These are phyloP conservation scores for Pichia californica DNA, from an alignment of 805 yeast genomes.

Conservation along the genomic window DNA sequence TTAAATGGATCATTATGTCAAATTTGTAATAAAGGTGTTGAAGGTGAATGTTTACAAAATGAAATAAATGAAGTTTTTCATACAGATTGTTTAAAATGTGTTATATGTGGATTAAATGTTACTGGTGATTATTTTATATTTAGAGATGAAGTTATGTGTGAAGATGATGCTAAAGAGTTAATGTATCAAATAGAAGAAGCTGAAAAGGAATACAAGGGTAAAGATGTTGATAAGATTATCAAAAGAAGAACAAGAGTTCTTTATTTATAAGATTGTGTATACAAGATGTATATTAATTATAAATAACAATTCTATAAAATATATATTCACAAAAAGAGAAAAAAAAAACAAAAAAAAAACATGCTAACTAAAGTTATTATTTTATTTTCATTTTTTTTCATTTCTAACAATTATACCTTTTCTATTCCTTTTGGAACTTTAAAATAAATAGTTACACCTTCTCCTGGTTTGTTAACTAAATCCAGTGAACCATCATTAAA, in stretches of 20 bases:
- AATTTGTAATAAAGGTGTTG: slow-evolving; percentile 69
- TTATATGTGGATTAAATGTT: slow-evolving; percentile 47
- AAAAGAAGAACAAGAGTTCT: slow-evolving; percentile 30
- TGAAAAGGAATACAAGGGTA: slow-evolving; percentile 6
- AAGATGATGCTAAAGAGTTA: slow-evolving; percentile 29
- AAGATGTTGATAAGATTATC: slow-evolving; percentile 17
- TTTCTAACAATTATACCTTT: background rate
- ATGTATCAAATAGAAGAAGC: slow-evolving; percentile 11
- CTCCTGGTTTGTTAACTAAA: slow-evolving; percentile 17
- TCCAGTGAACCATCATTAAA: slow-evolving; percentile 23
- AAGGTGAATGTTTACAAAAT: slow-evolving; percentile 84
- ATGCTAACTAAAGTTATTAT: no score
- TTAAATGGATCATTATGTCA: slow-evolving; percentile 71
- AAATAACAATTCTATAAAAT: no score
- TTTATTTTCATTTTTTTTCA: no score
- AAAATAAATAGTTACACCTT: slow-evolving; percentile 22
- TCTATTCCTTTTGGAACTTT: slow-evolving; percentile 16
- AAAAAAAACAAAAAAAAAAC: no score
- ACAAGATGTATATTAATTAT: no score
- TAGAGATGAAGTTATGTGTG: slow-evolving; percentile 47
- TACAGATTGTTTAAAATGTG: slow-evolving; percentile 62
- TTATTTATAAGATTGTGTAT: slow-evolving; percentile 18
- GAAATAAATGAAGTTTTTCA: slow-evolving; percentile 72
- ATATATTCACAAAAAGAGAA: no score
- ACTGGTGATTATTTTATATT: slow-evolving; percentile 49